Base-by-base conservation (phyloP, 1,284 basidiomycete genomes). In the Leccinum subrobustum region DNA sequence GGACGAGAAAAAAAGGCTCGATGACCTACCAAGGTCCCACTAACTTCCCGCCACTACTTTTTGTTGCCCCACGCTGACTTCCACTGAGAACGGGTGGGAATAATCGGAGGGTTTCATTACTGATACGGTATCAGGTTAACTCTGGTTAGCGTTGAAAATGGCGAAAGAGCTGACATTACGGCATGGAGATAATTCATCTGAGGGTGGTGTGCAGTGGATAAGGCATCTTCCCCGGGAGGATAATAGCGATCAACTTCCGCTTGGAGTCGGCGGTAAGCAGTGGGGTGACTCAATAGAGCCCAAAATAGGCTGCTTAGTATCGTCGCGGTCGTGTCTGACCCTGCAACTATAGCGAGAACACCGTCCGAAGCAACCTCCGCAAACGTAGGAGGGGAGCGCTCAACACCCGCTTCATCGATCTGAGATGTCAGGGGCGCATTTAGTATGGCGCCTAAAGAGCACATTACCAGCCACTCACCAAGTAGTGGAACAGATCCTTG, bases 31-130 rank as follows among this genome's bases (percentile, higher is more conserved):
- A 65, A 53, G 68, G 64, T 39, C 76, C 75, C 25, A 73, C 70
- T 47, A 72, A 33, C 57, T 73, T 74, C 47, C 74, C 76, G 29
- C 76, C 78, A 60, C 73, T 76, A 16, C 75, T 75, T 48, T 63
- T 64, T 1, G 76, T 73, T 14, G 80, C 76, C n/a, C 77, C 74
- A 47, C 87, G 80, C 58, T 84, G 81, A 25, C 81, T 77, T 44
- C 80, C 81, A 27, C 78, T 81, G 7, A 80, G 77, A 9, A 86
- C 73, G 11, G 84, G 77, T 9, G 86, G 84, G 48, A 78, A 77
- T 37, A 88, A 72, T 48, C 87, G 77, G 54, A 88, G 67, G 0
- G 79, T 72, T 68, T 89, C 87, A 44, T 87, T 85, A 60, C 86
- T 88, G 68, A 25, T 66, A 58, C 54, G 27, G 55, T 25, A 60